Base-by-base conservation (phyloP, 768 basidiomycete genomes). In the Pholiota conissans region DNA sequence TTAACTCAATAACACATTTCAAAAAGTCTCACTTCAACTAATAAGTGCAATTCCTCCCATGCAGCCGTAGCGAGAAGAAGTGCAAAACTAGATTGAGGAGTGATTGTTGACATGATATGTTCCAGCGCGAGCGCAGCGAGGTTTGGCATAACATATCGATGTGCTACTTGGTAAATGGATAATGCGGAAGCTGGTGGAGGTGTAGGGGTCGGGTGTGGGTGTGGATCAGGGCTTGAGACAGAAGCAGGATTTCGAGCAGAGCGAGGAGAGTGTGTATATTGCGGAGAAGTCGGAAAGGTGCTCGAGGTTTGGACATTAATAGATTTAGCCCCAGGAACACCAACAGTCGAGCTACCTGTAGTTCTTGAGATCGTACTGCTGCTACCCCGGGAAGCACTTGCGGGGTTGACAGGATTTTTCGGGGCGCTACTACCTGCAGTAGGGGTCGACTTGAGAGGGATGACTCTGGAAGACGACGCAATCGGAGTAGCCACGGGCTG, bases 91-190 rank as follows among this genome's bases (percentile, higher is more conserved):
- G 82, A 79, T 60, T 81, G 78, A 3, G 86, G 84, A 3, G 84
- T 85, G 34, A 93, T 78, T 6, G 84, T 87, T 5, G 78, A 75
- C 77, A 91, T 80, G 65, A 91, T 85, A 69, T 91, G 89, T 51
- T 89, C 87, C 56, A 89, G 69, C 6, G 90, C 88, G 22, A 91
- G 78, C 20, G 75, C 65, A n/a, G 83, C 83, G 22, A 93, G 78
- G 7, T 77, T 80, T 3, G 84, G 82, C 76, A 93, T 84, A 2
- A 74, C 74, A 70, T 91, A 93, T 51, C 89, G 79, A 72, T 93
- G 89, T 3, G 89, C 87, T 10, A 90, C 78, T 61, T 88, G 87
- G 71, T 90, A 93, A 63, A 91, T 81, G 0, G 85, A 84, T 48
- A 93, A 69, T 1, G 90, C 89, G 22, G 87, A 89, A 11, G 89